Conservation (phyloP, 495 filamentous ascomycete genomes). For the Jackrogersella multiformis region DNA sequence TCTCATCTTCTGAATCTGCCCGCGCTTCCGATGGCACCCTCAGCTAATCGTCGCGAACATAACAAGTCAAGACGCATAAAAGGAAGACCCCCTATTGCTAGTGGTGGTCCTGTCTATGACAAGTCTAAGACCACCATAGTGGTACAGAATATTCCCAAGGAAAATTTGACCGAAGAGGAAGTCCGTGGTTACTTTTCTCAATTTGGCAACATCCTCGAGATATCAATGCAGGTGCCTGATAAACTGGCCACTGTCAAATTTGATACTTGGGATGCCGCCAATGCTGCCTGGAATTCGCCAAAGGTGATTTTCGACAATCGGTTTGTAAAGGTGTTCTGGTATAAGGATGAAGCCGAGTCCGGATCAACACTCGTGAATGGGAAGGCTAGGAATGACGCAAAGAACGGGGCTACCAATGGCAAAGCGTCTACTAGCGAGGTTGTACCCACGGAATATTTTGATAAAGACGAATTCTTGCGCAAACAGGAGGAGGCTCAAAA, state of each 20-base stretch:
- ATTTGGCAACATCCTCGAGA: slow-evolving; percentile 78
- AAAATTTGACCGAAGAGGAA: slow-evolving; percentile 77
- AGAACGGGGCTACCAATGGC: slow-evolving; percentile 31
- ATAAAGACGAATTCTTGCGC: slow-evolving; percentile 79
- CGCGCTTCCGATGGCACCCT: background rate
- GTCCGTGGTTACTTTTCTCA: slow-evolving; percentile 85
- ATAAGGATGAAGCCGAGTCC: slow-evolving; percentile 67
- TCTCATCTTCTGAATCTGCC: slow-evolving; percentile 22
- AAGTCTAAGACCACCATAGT: slow-evolving; percentile 82
- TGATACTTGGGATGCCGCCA: slow-evolving; percentile 74
- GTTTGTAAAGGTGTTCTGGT: slow-evolving; percentile 98
- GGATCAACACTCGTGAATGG: slow-evolving; percentile 26
- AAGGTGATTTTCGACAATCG: slow-evolving; percentile 97
- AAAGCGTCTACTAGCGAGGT: slow-evolving; percentile 21
- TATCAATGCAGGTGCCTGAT: slow-evolving; percentile 80
- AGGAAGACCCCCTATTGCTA: slow-evolving; percentile 74
- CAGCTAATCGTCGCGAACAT: slow-evolving; percentile 49
- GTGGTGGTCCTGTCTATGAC: slow-evolving; percentile 78
- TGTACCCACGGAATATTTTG: slow-evolving; percentile 60
- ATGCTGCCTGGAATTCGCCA: slow-evolving; percentile 85
- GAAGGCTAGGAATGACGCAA: slow-evolving; percentile 35
- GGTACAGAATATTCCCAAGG: slow-evolving; percentile 91
- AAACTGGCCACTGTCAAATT: slow-evolving; percentile 85
- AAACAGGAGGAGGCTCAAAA: slow-evolving; percentile 84
- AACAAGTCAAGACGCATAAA: slow-evolving; percentile 52